These are phyloP conservation scores for Claviceps arundinis DNA, from an alignment of 2,329 filamentous ascomycete species.

Conservation along the genomic window DNA sequence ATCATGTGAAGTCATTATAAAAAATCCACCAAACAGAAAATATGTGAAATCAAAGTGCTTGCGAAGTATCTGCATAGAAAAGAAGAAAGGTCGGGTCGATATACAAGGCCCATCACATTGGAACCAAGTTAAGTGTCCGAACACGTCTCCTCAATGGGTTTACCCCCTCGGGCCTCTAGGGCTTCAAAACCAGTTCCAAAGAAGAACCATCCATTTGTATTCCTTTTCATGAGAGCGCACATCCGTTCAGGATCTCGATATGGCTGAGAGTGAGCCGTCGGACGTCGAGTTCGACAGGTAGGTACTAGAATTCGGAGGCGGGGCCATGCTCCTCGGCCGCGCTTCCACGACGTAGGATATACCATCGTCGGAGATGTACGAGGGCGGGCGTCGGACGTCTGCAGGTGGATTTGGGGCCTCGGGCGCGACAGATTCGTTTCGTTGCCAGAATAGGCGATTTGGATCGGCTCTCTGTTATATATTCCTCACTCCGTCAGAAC, in stretches of 20 bases:
- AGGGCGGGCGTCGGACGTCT: constrained; percentile 47
- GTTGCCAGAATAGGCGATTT: constrained; percentile 68
- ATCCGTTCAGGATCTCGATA: neutral
- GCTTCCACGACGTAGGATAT: constrained; percentile 60
- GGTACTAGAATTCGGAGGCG: constrained; percentile 22
- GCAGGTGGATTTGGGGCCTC: constrained; percentile 8
- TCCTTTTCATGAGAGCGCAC: neutral
- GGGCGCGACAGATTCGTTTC: constrained; percentile 33
- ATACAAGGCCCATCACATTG: no score
- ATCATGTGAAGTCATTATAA: no score
- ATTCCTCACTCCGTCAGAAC: neutral
- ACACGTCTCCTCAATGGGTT: no score
- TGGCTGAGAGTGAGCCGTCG: neutral
- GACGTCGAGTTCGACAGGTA: neutral
- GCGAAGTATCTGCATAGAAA: no score
- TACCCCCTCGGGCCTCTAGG: no score
- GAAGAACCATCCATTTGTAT: neutral
- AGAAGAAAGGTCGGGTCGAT: no score
- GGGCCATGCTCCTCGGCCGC: constrained; percentile 45
- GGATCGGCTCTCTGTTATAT: constrained; percentile 55
- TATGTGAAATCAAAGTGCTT: no score
- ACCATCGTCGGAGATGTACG: constrained; percentile 64
- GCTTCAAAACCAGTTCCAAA: no score
- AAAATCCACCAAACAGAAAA: no score
- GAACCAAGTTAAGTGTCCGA: no score